These are phyloP conservation scores for Talaromyces piceae DNA, from an alignment of 2,329 filamentous ascomycete species.

Conservation along the genomic window DNA sequence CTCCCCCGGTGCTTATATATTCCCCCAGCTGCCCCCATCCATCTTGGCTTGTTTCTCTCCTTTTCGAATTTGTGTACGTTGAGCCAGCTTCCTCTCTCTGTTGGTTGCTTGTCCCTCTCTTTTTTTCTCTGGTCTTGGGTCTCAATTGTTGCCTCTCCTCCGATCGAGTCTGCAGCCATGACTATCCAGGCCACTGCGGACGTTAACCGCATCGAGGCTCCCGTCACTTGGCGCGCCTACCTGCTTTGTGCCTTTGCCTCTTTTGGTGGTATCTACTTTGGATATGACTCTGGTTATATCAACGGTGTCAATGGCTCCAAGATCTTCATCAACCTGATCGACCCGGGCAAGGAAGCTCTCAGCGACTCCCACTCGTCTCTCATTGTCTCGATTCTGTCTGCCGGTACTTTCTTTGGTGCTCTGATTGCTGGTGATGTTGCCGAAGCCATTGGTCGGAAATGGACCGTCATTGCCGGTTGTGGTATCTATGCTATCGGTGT, in stretches of 20 bases:
- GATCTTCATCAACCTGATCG: slow-evolving; percentile 40
- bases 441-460: slow-evolving; percentile 59
- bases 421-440: slow-evolving; percentile 69
- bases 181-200: slow-evolving; percentile 37
- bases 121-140: not conserved
- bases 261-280: slow-evolving; percentile 55
- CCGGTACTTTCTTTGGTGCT: slow-evolving; percentile 71
- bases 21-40: not conserved
- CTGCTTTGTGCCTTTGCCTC: slow-evolving; percentile 54
- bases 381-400: slow-evolving; percentile 70
- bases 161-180: slow-evolving; percentile 1
- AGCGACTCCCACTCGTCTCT: slow-evolving; percentile 48
- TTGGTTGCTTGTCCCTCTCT: not conserved
- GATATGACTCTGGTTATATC: slow-evolving; percentile 53
- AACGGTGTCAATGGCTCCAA: slow-evolving; percentile 45
- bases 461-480: slow-evolving; percentile 65
- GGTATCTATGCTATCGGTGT: slow-evolving; percentile 62
- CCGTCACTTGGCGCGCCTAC: slow-evolving; percentile 53
- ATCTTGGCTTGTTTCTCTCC: not conserved
- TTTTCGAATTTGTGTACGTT: not conserved
- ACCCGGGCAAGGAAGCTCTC: slow-evolving; percentile 32
- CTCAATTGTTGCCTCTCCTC: not conserved
- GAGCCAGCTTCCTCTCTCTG: not conserved
- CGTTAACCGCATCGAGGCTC: slow-evolving; percentile 50
- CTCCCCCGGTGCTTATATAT: not conserved